Percentiles rank a stretch among this genome's conserved stretches.
phyloP scores from a whole-genome alignment of 2,329 filamentous ascomycete species.

The Colletotrichum scovillei region DNA sequence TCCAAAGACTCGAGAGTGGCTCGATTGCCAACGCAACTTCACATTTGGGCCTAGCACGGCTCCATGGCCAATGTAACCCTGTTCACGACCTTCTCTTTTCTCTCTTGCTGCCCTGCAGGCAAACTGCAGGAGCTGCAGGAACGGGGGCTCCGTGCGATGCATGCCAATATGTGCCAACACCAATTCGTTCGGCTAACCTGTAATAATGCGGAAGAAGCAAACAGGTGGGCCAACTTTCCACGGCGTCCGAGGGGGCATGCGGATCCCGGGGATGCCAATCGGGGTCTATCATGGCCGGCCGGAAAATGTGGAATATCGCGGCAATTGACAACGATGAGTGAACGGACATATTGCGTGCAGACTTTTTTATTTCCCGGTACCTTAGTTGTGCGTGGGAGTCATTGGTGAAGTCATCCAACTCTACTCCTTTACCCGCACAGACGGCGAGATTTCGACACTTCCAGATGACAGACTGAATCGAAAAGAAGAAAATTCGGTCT shows the following conservation, averaged over 20 bases:
- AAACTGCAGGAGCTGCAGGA: background rate
- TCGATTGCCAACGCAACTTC: background rate
- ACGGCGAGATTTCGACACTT: background rate
- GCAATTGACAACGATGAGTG: background rate
- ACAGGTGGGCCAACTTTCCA: no score
- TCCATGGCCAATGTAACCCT: conserved; percentile 16
- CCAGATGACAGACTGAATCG: background rate
- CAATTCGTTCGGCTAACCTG: background rate
- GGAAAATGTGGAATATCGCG: background rate
- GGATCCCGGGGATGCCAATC: background rate
- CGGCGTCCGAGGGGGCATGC: background rate
- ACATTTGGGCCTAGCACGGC: background rate
- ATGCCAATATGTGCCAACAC: background rate
- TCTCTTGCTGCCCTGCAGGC: conserved; percentile 1
- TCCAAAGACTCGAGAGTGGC: background rate
- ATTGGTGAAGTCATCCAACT: background rate
- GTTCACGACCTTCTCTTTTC: conserved; percentile 12
- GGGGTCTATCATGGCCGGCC: background rate
- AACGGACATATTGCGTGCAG: background rate
- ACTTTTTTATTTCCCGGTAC: background rate
- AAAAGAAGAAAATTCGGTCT: background rate
- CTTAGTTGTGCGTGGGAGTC: background rate
- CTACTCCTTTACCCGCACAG: background rate
- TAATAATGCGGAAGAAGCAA: background rate
- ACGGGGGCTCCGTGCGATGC: background rate